These are phyloP conservation scores for Macadamia integrifolia DNA, from an alignment of 164 flowering plant species.

Conservation along the genomic window DNA sequence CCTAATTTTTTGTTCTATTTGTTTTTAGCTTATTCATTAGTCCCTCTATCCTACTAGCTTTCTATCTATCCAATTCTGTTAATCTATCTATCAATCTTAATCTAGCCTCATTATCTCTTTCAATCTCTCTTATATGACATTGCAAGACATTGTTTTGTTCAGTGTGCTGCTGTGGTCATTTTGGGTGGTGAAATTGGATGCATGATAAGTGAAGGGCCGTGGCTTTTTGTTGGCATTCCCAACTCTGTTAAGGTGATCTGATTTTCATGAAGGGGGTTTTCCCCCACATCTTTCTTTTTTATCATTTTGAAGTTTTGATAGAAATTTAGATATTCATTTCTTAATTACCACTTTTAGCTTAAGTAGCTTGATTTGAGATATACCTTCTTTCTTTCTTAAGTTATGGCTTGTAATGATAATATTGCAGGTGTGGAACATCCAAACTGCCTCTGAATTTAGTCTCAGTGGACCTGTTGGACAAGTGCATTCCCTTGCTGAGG, in stretches of 20 bases:
- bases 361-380: too few species aligned
- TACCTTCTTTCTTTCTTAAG: neutral
- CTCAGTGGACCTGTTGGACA: slow-evolving; percentile 91
- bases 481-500: slow-evolving; percentile 79
- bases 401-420: slow-evolving; percentile 7
- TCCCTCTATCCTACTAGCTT: too few species aligned
- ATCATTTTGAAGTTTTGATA: too few species aligned
- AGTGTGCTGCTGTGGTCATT: slow-evolving; percentile 59
- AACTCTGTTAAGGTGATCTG: slow-evolving; percentile 70
- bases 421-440: slow-evolving; percentile 80
- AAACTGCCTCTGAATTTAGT: too few species aligned
- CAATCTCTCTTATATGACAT: too few species aligned
- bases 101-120: too few species aligned
- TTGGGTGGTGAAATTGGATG: slow-evolving; percentile 86
- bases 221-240: slow-evolving; percentile 86
- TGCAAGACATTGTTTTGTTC: slow-evolving; percentile 6
- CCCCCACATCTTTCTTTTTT: too few species aligned
- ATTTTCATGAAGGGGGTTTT: too few species aligned
- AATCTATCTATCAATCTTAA: too few species aligned
- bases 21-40: neutral
- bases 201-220: slow-evolving; percentile 94
- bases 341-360: too few species aligned
- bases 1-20: neutral
- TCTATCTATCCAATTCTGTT: too few species aligned
- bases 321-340: too few species aligned